Base-by-base conservation (phyloP, 208 protist genomes). In the Eutreptiella sp. region DNA sequence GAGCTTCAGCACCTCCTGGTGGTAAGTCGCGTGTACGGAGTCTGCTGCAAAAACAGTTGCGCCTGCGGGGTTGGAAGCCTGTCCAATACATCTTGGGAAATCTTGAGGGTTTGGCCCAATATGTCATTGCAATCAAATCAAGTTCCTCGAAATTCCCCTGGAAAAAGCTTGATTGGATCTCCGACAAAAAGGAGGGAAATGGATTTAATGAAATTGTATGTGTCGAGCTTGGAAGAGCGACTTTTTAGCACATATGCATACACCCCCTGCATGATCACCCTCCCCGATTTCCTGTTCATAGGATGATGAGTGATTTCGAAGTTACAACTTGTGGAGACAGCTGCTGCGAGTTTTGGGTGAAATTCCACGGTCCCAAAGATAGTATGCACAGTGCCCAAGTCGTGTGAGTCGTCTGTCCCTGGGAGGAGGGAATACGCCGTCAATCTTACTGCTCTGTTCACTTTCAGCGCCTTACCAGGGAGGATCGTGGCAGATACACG, bases 401-500 rank as follows among this genome's bases (percentile, higher is more conserved):
- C 1, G 0, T 28, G 23, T 53, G 19, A 2, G 41, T 4, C 1
- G 41, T 1, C 14, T 19, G 4, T 11, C 9, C 16, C 21, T n/a
- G 11, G 11, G 11, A 9, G 9, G 11, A 19, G 21, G 9, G 11
- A 4, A 43, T 23, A 36, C 23, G 35, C 9, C 1, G 5, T 53
- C 7, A 3, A 0, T 32, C 19, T 27, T 24, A 4, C 1, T 34
- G 5, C 1, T 23, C 36, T 21, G 3, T 28, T 64, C 34, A 35
- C 38, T 54, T 66, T 11, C 58, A 87, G 78, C 84, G 14, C 88
- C 92, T 11, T 99, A 98, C 68, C 82, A 93, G 58, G 92, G 91
- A 26, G 96, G 96, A 11, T 73, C 83, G 32, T 99, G 96, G 95
- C 88, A 87, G 66, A 80, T 99, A 48, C 85, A 96, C 60, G 92